Base-by-base conservation (phyloP, 2,329 filamentous ascomycete species). In the Penicillium brevicompactum region DNA sequence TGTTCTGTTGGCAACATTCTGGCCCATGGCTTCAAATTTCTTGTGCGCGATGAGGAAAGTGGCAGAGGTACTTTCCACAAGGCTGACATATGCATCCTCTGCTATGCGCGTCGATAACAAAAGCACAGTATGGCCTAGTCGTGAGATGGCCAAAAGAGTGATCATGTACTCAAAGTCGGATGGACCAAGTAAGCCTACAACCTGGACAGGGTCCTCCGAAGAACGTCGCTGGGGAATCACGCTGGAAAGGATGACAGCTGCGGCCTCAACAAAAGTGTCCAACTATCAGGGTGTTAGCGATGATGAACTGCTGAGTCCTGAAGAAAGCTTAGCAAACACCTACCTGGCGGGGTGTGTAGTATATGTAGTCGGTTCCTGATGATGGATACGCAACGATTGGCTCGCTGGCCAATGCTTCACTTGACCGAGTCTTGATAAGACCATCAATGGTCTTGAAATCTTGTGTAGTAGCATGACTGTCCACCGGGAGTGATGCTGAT, bases 141-240 rank as follows among this genome's bases (percentile, higher is more conserved):
- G 53, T 2, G 60, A 58, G 8, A 67, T 30, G 2, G 64, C 64
- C 37, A 63, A 54, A 9, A 67, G 38, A 3, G 63, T 63, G 30
- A 66, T 58, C 22, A 66, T 30, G 16, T 67, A 67, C 30, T 67
- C 63, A 32, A 67, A 63, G 22, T 66, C 60, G 2, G 65, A 67
- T 1, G 59, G 57, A 5, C 61, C 64, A 4, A 67, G 60, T 16
- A 67, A 44, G 1, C 60, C 64, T 22, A 67, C 61, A 0, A 67
- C 63, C 37, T 62, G 59, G 5, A 66, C 63, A 0, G 63, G 52
- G 41, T 66, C 63, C 5, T 48, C 47, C 4, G 65, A 65, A 14
- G 53, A 57, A 6, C 41, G 38, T 6, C 62, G 61, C 22, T 62
- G 63, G 1, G 61, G 59, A 22, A 66, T 60, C 1, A 47, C 24